Evolutionary conservation across 225 moss, liverwort and hornwort genomes (phyloP), one percentile per base, ranked within the genome.

Genomic region (Thuidium tamariscinum): DNA sequence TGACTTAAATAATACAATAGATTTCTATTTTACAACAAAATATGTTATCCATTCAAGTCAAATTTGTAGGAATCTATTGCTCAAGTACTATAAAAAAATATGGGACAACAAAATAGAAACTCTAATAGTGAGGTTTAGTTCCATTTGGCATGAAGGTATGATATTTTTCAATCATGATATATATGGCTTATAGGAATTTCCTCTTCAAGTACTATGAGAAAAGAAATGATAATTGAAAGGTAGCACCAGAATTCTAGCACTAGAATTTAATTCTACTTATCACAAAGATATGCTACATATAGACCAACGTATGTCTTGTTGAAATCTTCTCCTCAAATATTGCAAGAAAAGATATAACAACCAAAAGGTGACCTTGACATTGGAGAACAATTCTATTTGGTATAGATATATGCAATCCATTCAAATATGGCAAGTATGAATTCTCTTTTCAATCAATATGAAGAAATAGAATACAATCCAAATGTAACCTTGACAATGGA

Each of bases 281-380:
- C 4, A 39, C 7, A 39, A 2, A 39, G 22, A 65, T 19, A 36
- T 65, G 8, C 3, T 20, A n/a, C 30, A 0, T 32, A 3, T 32
- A 0, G 2, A 62, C 4, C 7, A 0, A 32, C 0, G 16, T 16
- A 32, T 16, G 2, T 62, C 16, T 32, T 2, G 0, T 62, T 30
- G 16, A 5, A 62, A 62, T 32, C 62, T 62, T 62, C 4, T 62
- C 4, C 1, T 62, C 32, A 62, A 32, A 2, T 62, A 62, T 3
- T 1, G 0, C 8, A 0, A 8, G 32, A 62, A 62, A 8, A 32
- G 8, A 32, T 1, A 4, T 32, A 2, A 4, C 16, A 62, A 62
- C 7, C 15, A 8, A 62, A 62, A 62, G 15, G 16, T 62, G 32
- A 32, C 32, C 8, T 20, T 66, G 21, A 66, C 12, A 66, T 21